Base-by-base conservation (phyloP, 1,139 yeast genomes). In the Suhomyces wounanorum region DNA sequence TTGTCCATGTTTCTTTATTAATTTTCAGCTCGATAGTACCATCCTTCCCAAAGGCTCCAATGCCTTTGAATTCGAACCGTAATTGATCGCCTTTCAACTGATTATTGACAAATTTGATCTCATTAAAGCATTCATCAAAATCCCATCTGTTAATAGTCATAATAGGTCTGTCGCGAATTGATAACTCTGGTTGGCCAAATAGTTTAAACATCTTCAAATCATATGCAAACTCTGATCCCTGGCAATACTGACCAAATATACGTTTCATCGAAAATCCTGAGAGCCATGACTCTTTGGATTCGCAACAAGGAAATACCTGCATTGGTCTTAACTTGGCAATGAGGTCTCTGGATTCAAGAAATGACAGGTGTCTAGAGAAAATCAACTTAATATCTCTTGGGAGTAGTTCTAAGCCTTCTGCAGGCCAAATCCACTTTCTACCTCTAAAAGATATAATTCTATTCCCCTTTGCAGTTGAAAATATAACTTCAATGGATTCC, bases 341-440 rank as follows among this genome's bases (percentile, higher is more conserved):
- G 11, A 83, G 70, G 2, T 68, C 55, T n/a, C 66, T 52, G 9
- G 74, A 64, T 57, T 83, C 87, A 2, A 69, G 54, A 52, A 70
- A 79, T 0, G 85, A 80, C 1, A 86, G 80, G 55, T 83, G 87
- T 30, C 87, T 63, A 1, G 86, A 81, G 59, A 77, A 82, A 26
- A 75, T 63, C 37, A 77, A 68, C 49, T 67, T 66, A 0, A 81
- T 52, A 10, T 70, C 72, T 9, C 64, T 66, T 0, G 83, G 82
- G 8, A 81, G 66, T 6, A 79, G 58, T 17, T 66, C 68, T 0
- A 59, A 52, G 0, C 67, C 60, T 3, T 65, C 66, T 11, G 53
- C 49, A 0, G 75, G 69, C 11, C 63, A 60, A 31, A 68, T 50
- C 77, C 75, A 74, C 3, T 30, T 48, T 28, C 71, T 49, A n/a